Evolutionary conservation across 306 rosid genomes (phyloP).

Genomic region (Boehmeria nivea): DNA sequence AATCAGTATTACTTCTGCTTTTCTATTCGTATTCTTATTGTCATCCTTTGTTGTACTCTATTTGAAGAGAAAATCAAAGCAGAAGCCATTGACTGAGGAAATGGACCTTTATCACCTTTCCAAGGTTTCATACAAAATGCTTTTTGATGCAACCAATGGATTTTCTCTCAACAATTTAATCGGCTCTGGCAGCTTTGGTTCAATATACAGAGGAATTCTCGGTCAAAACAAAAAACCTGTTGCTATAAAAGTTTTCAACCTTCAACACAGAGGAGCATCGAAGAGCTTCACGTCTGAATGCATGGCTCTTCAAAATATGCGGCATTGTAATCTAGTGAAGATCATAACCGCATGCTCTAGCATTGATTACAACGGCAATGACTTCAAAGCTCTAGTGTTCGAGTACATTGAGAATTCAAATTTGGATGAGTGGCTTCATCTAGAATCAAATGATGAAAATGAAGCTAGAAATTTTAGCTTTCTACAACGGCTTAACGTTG

Average conservation of each 20-base stretch:
- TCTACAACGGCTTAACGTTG: conserved; percentile 19
- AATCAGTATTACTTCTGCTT: conserved; percentile 11
- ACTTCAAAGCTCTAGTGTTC: conserved; percentile 13
- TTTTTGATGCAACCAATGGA: conserved; percentile 26
- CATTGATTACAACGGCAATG: conserved; percentile 7
- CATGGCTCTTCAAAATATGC: not conserved
- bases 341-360: conserved; percentile 22
- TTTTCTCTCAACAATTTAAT: conserved; percentile 22
- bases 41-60: not conserved
- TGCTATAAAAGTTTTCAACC: conserved; percentile 27
- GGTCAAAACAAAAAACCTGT: not conserved
- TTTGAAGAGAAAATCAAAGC: not conserved
- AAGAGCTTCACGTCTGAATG: conserved; percentile 11
- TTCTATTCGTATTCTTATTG: conserved; percentile 5
- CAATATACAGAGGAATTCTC: conserved; percentile 25
- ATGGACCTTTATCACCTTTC: not conserved
- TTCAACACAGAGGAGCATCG: conserved; percentile 8
- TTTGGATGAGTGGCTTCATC: conserved; percentile 10
- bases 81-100: not conserved
- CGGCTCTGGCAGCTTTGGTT: conserved; percentile 28
- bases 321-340: conserved; percentile 24
- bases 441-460: not conserved
- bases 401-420: conserved; percentile 1
- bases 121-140: conserved; percentile 25
- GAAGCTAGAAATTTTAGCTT: conserved; percentile 8